Evolutionary conservation across 192 early-diverging fungal genomes (phyloP).

Genomic region (Thoreauomyces humboldtii): DNA sequence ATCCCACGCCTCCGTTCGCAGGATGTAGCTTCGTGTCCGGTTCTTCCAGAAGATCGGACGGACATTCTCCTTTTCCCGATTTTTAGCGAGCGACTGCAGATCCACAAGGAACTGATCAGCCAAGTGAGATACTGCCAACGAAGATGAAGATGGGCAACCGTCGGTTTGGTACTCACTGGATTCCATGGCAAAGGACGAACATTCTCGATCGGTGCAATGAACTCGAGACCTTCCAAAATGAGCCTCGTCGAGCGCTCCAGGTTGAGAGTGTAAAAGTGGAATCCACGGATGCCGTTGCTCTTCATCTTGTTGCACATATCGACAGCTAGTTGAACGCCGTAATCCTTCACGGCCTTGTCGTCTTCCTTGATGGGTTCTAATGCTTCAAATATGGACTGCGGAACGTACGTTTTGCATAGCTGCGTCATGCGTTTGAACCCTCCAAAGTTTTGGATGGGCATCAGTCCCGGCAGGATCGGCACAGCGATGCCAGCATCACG

Average conservation of each 20-base stretch:
- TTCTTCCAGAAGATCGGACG: slow-evolving; percentile 99
- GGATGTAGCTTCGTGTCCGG: slow-evolving; percentile 86
- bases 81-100: slow-evolving; percentile 70
- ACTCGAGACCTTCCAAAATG: slow-evolving; percentile 81
- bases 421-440: slow-evolving; percentile 92
- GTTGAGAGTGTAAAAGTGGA: slow-evolving; percentile 96
- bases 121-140: neutral
- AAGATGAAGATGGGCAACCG: neutral
- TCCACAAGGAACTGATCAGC: slow-evolving; percentile 13
- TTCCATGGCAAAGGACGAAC: slow-evolving; percentile 77
- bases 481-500: slow-evolving; percentile 65
- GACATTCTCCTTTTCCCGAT: slow-evolving; percentile 89
- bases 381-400: slow-evolving; percentile 75
- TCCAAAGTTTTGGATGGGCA: slow-evolving; percentile 93
- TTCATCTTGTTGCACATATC: slow-evolving; percentile 77
- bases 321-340: slow-evolving; percentile 83
- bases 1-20: slow-evolving; percentile 90
- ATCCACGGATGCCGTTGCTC: slow-evolving; percentile 67
- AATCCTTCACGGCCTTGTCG: slow-evolving; percentile 94
- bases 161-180: slow-evolving; percentile 50
- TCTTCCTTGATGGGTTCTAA: slow-evolving; percentile 98
- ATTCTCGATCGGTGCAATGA: slow-evolving; percentile 69
- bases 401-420: slow-evolving; percentile 84
- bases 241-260: slow-evolving; percentile 84
- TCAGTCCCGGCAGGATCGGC: slow-evolving; percentile 89